Base-by-base conservation (phyloP, 2,329 filamentous ascomycete species). In the Juglanconis oblonga region DNA sequence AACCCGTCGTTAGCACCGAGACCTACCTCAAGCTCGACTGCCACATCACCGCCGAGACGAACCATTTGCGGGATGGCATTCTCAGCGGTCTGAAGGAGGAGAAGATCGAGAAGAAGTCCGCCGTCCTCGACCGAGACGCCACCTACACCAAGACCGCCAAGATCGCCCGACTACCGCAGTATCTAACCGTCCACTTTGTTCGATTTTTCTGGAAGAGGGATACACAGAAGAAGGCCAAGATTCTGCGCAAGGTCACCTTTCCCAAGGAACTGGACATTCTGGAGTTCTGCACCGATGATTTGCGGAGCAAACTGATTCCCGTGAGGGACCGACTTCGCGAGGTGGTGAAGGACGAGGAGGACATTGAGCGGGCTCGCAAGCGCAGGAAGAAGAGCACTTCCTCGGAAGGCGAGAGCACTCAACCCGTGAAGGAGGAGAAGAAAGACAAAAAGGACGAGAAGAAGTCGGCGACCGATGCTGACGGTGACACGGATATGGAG, bases 181-280 rank as follows among this genome's bases (percentile, higher is more conserved):
- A 99, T 73, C 83, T 99, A 49, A 95, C 95, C 0, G 91, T 99
- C 4, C 95, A 99, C 75, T 97, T 99, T 73, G 91, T 99, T 59
- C 91, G 95, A 65, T 99, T 99, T 79, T 97, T 94, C 79, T 99
- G 95, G 95, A 94, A 96, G 72, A 87, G 89, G 51, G 92, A 96
- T 67, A 92, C 91, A 3, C 89, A 96, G 75, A 98, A 98, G 81
- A 99, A 99, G 82, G 93, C 94, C 66, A 99, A 99, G 83, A 99
- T 99, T 68, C 94, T 99, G 91, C 91, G 93, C 72, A 99, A 98
- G 77, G 95, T 99, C 59, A 94, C 92, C 0, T 99, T 99, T 72
- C 94, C 94, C 6, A 87, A 91, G 54, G 95, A 99, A 75, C 80
- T 99, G 38, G 95, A 99, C 70, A 87, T 91, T 44, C 87, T 96